Conservation (phyloP, 495 filamentous ascomycete genomes). For the Neurospora africana region DNA sequence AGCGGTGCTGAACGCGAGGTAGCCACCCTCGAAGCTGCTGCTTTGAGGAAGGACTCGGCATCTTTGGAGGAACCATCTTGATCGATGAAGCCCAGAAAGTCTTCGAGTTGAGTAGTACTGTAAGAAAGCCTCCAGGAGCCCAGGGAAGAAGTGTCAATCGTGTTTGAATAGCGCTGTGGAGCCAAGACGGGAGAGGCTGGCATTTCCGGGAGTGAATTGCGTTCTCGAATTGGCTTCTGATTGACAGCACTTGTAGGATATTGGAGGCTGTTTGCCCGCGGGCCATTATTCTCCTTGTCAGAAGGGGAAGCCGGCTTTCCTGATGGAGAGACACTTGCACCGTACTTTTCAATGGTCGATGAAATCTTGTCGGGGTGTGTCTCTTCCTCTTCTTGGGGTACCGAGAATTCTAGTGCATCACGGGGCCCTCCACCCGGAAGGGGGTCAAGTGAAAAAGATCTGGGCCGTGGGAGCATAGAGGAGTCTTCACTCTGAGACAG, state of each 20-base stretch:
- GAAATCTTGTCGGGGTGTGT: neutral
- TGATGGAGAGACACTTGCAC: neutral
- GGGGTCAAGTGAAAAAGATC: slow-evolving; percentile 6
- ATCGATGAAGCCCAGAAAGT: slow-evolving; percentile 7
- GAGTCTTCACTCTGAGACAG: slow-evolving; percentile 4
- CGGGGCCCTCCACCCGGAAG: slow-evolving; percentile 27
- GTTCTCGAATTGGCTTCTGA: slow-evolving; percentile 4
- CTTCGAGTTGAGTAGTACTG: slow-evolving; percentile 24
- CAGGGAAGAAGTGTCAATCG: slow-evolving; percentile 22
- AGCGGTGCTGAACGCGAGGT: neutral
- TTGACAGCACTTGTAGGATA: neutral
- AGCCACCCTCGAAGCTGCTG: neutral
- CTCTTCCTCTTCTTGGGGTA: slow-evolving; percentile 9
- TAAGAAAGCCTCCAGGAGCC: slow-evolving; percentile 31
- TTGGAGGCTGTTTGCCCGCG: slow-evolving; percentile 17
- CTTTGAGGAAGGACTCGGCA: neutral
- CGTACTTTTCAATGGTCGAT: neutral
- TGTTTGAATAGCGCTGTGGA: slow-evolving; percentile 20
- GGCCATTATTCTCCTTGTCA: slow-evolving; percentile 7
- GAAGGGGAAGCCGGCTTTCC: neutral
- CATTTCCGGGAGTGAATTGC: slow-evolving; percentile 16
- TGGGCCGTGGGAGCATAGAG: neutral
- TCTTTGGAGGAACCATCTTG: slow-evolving; percentile 4
- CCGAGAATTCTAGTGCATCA: slow-evolving; percentile 31
- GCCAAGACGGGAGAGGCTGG: slow-evolving; percentile 21